These are phyloP conservation scores for Aechmea fasciata DNA, from an alignment of 176 grass and related monocot genomes.

Conservation along the genomic window DNA sequence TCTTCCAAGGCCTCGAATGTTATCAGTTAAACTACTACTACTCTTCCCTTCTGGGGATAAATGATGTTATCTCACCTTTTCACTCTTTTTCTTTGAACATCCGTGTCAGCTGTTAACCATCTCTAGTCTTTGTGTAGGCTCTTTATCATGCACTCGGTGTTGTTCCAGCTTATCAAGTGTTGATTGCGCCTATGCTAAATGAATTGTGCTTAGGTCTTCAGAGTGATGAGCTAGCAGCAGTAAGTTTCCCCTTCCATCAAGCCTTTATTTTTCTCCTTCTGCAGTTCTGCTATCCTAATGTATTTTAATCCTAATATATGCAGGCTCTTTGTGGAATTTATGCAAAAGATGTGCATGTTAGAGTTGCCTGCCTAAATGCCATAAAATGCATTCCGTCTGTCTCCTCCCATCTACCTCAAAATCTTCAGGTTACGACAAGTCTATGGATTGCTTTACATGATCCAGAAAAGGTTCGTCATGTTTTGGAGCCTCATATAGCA, in stretches of 20 bases:
- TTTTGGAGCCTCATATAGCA: background rate
- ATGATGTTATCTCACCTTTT: slow-evolving; percentile 5
- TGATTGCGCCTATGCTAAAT: slow-evolving; percentile 81
- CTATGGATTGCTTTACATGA: slow-evolving; percentile 96
- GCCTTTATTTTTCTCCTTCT: slow-evolving; percentile 11
- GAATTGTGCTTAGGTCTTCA: slow-evolving; percentile 88
- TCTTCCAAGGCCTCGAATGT: slow-evolving; percentile 87
- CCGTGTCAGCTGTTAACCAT: slow-evolving; percentile 18
- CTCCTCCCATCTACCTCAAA: slow-evolving; percentile 40
- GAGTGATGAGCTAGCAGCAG: slow-evolving; percentile 64
- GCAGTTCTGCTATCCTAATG: slow-evolving; percentile 17
- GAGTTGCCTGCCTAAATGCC: slow-evolving; percentile 88
- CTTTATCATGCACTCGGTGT: slow-evolving; percentile 92
- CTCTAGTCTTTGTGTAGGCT: slow-evolving; percentile 39
- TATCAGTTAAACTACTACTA: slow-evolving; percentile 56
- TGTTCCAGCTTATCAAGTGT: slow-evolving; percentile 64
- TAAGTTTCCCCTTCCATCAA: slow-evolving; percentile 32
- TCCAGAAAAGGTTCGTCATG: slow-evolving; percentile 65
- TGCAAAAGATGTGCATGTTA: slow-evolving; percentile 78
- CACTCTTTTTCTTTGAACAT: slow-evolving; percentile 12
- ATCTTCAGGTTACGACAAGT: slow-evolving; percentile 62
- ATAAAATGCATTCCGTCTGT: slow-evolving; percentile 79
- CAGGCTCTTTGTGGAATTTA: slow-evolving; percentile 89
- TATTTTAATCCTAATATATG: slow-evolving; percentile 17
- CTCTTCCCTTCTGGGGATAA: background rate